phyloP scores from a whole-genome alignment of 345 rosid species.

The Eutrema heterophyllum region DNA sequence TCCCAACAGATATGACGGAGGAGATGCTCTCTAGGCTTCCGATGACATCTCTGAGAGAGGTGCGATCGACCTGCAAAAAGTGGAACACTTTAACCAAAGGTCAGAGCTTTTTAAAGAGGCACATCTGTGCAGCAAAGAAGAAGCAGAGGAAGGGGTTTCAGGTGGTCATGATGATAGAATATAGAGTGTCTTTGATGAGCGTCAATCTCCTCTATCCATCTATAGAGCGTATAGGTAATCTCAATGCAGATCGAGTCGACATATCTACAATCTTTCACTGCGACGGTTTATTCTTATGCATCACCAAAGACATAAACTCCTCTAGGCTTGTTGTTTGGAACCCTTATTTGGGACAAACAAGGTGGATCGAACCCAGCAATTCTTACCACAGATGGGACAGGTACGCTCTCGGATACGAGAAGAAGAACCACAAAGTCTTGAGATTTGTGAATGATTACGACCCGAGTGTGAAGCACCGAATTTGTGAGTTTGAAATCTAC shows the following conservation, averaged over 20 bases:
- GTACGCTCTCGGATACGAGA: background rate
- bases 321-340: background rate
- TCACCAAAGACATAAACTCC: background rate
- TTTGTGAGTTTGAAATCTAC: background rate
- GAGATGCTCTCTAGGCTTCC: background rate
- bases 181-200: background rate
- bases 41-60: background rate
- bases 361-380: background rate
- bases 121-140: background rate
- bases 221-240: background rate
- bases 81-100: background rate
- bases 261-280: background rate
- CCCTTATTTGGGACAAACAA: background rate
- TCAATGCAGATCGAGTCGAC: background rate
- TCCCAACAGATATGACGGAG: background rate
- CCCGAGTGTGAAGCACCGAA: background rate
- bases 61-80: background rate
- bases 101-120: background rate
- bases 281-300: background rate
- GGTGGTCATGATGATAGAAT: background rate
- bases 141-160: background rate
- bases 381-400: background rate
- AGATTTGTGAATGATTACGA: background rate
- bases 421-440: background rate
- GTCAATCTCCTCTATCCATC: background rate